These are phyloP conservation scores for Lolium rigidum DNA, from an alignment of 176 grass and related monocot genomes.

Conservation along the genomic window DNA sequence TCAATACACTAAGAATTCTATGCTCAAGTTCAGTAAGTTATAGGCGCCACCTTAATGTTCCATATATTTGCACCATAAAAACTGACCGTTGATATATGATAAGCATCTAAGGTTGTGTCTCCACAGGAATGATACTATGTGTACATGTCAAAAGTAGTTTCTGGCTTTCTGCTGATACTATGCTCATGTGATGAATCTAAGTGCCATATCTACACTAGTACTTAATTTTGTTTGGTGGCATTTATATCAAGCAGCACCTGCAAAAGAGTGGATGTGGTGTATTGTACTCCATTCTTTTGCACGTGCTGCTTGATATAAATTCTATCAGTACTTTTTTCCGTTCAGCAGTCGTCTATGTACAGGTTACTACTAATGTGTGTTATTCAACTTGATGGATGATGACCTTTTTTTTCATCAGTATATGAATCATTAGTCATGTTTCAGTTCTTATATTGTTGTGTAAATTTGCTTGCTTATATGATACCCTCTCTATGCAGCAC, in stretches of 20 bases:
- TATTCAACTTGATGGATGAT: slow-evolving; percentile 24
- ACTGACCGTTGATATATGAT: background rate
- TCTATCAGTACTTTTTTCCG: background rate
- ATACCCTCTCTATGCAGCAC: slow-evolving; percentile 59
- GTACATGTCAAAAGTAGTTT: background rate
- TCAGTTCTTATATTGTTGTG: background rate
- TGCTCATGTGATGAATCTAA: background rate
- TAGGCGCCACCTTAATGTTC: background rate
- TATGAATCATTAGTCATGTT: background rate
- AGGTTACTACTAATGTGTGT: background rate
- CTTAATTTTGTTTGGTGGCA: background rate
- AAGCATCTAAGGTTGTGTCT: background rate
- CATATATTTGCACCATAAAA: background rate
- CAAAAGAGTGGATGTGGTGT: background rate
- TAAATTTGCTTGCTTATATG: slow-evolving; percentile 38
- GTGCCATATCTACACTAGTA: background rate
- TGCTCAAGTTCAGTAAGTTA: background rate
- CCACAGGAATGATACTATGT: background rate
- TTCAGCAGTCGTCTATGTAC: background rate
- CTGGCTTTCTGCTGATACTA: background rate
- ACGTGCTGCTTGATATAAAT: no score
- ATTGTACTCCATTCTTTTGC: background rate
- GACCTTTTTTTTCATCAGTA: background rate
- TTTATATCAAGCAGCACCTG: slow-evolving; percentile 5
- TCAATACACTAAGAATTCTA: background rate